A percentile compares a stretch with the other conserved stretches of the same genome.
Conservation (phyloP, 2,329 filamentous ascomycete species). For the Xylaria polymorpha region DNA sequence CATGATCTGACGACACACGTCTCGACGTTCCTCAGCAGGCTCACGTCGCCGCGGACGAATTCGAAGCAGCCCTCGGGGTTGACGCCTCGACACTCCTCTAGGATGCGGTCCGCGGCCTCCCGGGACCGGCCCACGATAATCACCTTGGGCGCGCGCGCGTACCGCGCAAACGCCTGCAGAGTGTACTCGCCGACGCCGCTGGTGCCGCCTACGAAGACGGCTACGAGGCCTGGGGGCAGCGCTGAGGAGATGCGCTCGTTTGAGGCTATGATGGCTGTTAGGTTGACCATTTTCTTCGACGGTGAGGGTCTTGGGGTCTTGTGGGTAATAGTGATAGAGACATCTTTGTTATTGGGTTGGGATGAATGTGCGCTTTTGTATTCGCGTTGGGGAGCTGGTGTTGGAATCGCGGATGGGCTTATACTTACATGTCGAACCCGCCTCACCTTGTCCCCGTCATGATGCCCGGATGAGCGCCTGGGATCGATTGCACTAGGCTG, state of each 20-base stretch:
- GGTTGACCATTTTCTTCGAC: conserved; percentile 21
- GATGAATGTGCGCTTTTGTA: background rate
- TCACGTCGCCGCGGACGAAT: conserved; percentile 61
- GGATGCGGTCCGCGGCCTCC: conserved; percentile 54
- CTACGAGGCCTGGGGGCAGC: conserved; percentile 56
- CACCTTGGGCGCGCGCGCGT: conserved; percentile 55
- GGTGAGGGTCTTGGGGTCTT: background rate
- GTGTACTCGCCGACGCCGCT: conserved; percentile 63
- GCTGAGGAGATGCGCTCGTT: conserved; percentile 49
- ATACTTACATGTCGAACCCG: background rate
- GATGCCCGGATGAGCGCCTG: background rate
- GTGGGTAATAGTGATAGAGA: background rate
- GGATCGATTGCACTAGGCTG: background rate
- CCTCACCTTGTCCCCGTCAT: background rate
- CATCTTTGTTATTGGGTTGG: background rate
- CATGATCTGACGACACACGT: conserved; percentile 61
- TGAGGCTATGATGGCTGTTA: conserved; percentile 43
- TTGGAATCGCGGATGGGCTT: background rate
- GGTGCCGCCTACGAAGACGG: conserved; percentile 63
- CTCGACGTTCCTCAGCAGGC: conserved; percentile 61
- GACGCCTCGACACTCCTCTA: conserved; percentile 55
- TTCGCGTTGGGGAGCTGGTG: background rate
- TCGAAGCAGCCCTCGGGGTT: conserved; percentile 58
- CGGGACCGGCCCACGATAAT: conserved; percentile 62
- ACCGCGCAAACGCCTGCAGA: conserved; percentile 57